Base-by-base conservation (phyloP, 2,329 filamentous ascomycete genomes). In the Arthrobotrys pseudoclavata region DNA sequence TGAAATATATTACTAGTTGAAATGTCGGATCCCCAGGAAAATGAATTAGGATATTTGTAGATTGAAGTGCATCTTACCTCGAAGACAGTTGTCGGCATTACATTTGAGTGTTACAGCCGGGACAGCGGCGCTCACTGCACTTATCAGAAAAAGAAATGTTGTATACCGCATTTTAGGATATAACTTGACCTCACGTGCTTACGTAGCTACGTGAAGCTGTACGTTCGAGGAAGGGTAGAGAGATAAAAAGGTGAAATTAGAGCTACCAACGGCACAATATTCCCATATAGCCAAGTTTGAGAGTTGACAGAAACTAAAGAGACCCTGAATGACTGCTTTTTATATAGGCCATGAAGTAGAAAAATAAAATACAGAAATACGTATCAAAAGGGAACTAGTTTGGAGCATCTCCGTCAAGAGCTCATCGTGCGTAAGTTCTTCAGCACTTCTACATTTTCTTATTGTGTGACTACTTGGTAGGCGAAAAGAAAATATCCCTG, bases 301-400 rank as follows among this genome's bases (percentile, higher is more conserved):
- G 12, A 40, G 13, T 3, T 31, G 24, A 18, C 6, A 18, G 24
- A 10, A 6, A 34, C 24, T 15, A 31, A 29, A 20, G n/a, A 12
- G 37, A 15, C 10, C 37, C 9, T 15, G 15, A 53, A 18, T 10
- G 50, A 10, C 50, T 1, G 26, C 37, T 40, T 6, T 20, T 53
- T 53, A 53, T 53, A 15, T 53, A 53, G 50, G 18, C 26, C 7
- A 15, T 3, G 26, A 53, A 53, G 4, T 10, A 34, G n/a, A 53
- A 53, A 53, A 53, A 53, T 53, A 53, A 53, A 53, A 53, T 53
- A 53, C 10, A 53, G 12, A 29, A 52, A 15, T 9, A 52, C 10
- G 24, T 29, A 52, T 29, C 12, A 29, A 50, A 26, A 6, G 20
- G 24, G 26, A n/a, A 15, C 13, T 12, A n/a, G 37, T 15, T 40